Base-by-base conservation (phyloP, 2,329 filamentous ascomycete species). In the Trichoderma koningii region DNA sequence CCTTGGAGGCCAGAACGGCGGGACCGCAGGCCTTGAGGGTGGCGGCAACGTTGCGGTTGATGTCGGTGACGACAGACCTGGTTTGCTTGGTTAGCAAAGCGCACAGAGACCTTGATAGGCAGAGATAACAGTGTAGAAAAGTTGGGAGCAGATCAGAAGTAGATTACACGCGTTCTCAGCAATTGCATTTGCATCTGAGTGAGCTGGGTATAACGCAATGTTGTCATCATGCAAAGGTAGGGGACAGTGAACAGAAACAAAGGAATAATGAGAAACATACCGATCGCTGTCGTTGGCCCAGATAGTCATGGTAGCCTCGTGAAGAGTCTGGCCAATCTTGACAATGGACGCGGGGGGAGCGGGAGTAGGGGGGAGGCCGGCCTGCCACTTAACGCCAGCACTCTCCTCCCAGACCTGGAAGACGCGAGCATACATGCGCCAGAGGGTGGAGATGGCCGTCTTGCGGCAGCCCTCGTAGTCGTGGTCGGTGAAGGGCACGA, bases 121-220 rank as follows among this genome's bases (percentile, higher is more conserved):
- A 26, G 23, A 17, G 7, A 21, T 23, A 21, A 64, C 67, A 68
- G 34, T 45, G 71, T 66, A 68, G 71, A 66, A 68, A 70, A 69
- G 70, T 68, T 60, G 65, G 10, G 71, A 65, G 72, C 69, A 67
- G 70, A 71, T 76, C 74, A 77, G 75, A 69, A 73, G 73, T 73
- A 76, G 77, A 80, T 79, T 73, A 78, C 69, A 78, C 78, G 92
- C 82, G 80, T 96, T 95, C 89, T 89, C 92, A 92, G 90, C 92
- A 96, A 88, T 81, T 87, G 87, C 90, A 87, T 60, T 81, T 81
- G 91, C 89, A 89, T 98, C 90, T 91, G 92, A 97, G 93, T 97
- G 94, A 97, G 93, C 93, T 97, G 93, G 93, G 94, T 94, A 86
- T 94, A 93, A 93, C 92, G 91, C 88, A 87, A 82, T 79, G 82